Evolutionary conservation across 306 rosid species (phyloP).

Genomic region (Inga leiocalycina): DNA sequence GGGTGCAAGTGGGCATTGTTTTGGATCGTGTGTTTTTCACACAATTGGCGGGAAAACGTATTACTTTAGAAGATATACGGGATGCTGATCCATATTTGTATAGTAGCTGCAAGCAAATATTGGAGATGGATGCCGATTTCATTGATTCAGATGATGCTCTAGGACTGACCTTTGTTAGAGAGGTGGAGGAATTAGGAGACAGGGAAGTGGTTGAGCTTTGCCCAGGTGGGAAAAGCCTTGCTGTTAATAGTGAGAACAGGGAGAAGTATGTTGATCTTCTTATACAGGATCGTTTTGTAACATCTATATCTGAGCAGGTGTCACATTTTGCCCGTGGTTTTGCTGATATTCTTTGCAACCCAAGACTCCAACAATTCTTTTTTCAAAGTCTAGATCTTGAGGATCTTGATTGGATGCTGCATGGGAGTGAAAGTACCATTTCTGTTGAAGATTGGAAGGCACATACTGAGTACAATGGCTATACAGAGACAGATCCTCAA

Average conservation of each 20-base stretch:
- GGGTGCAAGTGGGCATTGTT: conserved; percentile 89
- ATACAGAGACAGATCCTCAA: conserved; percentile 81
- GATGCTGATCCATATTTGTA: conserved; percentile 82
- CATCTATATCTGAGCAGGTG: conserved; percentile 77
- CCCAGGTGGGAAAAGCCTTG: conserved; percentile 62
- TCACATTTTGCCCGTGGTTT: conserved; percentile 78
- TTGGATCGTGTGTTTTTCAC: conserved; percentile 84
- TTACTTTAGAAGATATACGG: conserved; percentile 73
- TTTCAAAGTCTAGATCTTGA: conserved; percentile 74
- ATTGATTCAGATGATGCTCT: conserved; percentile 91
- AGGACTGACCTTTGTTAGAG: conserved; percentile 89
- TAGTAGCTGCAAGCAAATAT: conserved; percentile 78
- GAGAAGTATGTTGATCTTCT: conserved; percentile 69
- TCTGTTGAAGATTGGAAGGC: conserved; percentile 89
- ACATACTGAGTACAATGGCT: conserved; percentile 88
- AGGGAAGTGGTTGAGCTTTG: conserved; percentile 72
- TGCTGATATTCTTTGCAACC: conserved; percentile 69
- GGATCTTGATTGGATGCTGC: conserved; percentile 94
- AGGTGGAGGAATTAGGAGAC: conserved; percentile 85
- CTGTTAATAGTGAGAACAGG: conserved; percentile 77
- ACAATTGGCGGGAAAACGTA: conserved; percentile 77
- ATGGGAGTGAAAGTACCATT: conserved; percentile 73
- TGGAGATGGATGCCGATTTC: conserved; percentile 77
- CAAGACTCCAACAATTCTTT: conserved; percentile 48
- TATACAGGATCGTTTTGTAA: conserved; percentile 73